Evolutionary conservation across 2,329 filamentous ascomycete species (phyloP), one percentile per base, ranked within the genome.

Genomic region (Aspergillus amoenus): DNA sequence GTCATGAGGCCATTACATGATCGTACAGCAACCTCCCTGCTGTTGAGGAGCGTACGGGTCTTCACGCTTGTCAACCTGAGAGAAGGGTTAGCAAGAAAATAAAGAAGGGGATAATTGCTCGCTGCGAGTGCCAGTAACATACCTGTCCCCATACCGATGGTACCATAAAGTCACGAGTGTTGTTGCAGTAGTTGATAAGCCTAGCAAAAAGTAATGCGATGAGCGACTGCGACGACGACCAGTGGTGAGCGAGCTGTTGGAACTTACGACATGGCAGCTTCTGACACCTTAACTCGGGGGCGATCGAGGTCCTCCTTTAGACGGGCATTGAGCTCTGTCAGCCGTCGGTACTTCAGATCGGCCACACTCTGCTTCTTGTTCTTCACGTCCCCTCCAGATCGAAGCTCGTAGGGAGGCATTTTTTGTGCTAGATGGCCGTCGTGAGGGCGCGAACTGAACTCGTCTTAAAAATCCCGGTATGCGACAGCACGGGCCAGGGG

Each of bases 331-430:
- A 99, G 86, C 81, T 99, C 94, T 61, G 93, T 97, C 78, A 99
- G 83, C 64, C 94, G 89, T 71, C 94, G 88, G 70, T 97, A 86
- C 84, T 99, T 99, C 64, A 99, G 85, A 76, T 99, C 94, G 68
- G 93, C 93, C 91, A 99, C 97, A 75, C 91, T 96, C 81, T 97
- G 94, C 83, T 97, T 97, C 82, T 95, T 97, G 82, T 93, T 96
- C 84, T 84, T 86, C 66, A 82, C 78, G 72, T 86, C 84, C 66
- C 84, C 84, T 65, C 84, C 85, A 59, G 82, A 82, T 74, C 85
- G 84, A 68, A 87, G 81, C 73, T 88, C 85, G 77, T 88, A 88
- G 58, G 84, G 73, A 68, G 84, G 81, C 82, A 86, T 87, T 64
- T 67, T 75, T 42, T 49, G 32, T 39, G 45, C 18, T 40, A 30